A percentile compares a stretch with the other conserved stretches of the same genome.
These are phyloP conservation scores for Neopestalotiopsis sp. DNA, from an alignment of 2,329 filamentous ascomycete species.

Conservation along the genomic window DNA sequence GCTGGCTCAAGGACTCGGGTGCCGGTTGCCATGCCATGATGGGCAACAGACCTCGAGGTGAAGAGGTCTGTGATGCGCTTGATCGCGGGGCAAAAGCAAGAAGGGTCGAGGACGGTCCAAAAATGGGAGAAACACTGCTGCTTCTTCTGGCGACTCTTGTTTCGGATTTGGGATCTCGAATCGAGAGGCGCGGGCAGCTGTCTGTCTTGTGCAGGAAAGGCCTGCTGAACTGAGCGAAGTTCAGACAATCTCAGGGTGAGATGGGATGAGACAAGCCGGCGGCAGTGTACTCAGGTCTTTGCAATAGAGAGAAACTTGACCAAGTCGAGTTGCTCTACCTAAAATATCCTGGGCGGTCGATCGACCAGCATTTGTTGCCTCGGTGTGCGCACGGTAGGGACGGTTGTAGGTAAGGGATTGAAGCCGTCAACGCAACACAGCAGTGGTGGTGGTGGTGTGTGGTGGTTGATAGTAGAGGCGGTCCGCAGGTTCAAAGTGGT, in stretches of 20 bases:
- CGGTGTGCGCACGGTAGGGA: not conserved
- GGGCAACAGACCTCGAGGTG: constrained; percentile 22
- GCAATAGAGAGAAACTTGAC: not conserved
- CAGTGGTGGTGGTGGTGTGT: not conserved
- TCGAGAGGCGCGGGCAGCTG: constrained; percentile 9
- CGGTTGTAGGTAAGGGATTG: not conserved
- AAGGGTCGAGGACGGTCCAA: not conserved
- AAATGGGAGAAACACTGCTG: not conserved
- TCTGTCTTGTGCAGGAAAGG: constrained; percentile 16
- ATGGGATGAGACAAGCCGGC: not conserved
- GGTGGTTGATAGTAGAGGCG: not conserved
- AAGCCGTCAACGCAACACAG: not conserved
- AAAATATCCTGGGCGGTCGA: not conserved
- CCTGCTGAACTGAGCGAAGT: constrained; percentile 1
- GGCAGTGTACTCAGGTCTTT: not conserved
- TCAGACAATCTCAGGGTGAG: not conserved
- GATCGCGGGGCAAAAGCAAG: not conserved
- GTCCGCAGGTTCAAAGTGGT: not conserved
- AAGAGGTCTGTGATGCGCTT: not conserved
- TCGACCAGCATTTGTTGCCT: constrained; percentile 1
- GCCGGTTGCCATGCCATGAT: constrained; percentile 92
- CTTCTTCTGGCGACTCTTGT: constrained; percentile 1
- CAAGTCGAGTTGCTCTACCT: not conserved
- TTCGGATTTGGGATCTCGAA: not conserved
- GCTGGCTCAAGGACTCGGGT: constrained; percentile 84